These are phyloP conservation scores for Beauveria varroae DNA, from an alignment of 2,329 filamentous ascomycete genomes.

Conservation along the genomic window DNA sequence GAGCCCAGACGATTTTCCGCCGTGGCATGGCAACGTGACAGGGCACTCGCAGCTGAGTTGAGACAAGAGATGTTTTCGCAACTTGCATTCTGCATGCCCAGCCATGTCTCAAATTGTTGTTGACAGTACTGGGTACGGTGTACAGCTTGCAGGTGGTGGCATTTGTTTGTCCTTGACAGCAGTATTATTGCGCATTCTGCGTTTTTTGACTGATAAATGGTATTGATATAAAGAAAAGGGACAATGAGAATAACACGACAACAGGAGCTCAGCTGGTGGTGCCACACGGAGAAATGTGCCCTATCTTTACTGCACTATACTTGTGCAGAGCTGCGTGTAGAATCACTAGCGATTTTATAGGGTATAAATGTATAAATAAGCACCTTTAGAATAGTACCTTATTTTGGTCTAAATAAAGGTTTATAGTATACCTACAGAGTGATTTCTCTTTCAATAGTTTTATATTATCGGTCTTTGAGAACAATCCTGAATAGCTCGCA, in stretches of 20 bases:
- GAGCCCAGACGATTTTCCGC: not conserved
- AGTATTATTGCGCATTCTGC: not conserved
- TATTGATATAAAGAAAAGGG: not conserved
- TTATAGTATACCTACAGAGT: too few species aligned
- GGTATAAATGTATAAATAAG: too few species aligned
- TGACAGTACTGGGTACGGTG: too few species aligned
- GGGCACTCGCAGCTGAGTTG: not conserved
- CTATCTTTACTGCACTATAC: too few species aligned
- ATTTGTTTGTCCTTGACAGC: not conserved
- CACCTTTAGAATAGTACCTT: too few species aligned
- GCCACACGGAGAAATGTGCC: not conserved
- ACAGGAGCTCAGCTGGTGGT: not conserved
- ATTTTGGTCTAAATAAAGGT: too few species aligned
- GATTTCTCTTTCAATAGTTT: too few species aligned
- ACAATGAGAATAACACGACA: not conserved
- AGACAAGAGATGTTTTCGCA: not conserved
- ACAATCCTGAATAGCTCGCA: not conserved
- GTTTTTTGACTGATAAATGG: not conserved
- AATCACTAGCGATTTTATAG: too few species aligned
- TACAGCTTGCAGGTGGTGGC: not conserved
- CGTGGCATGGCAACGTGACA: not conserved
- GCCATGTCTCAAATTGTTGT: not conserved
- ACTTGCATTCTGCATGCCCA: not conserved
- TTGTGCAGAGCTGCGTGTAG: too few species aligned
- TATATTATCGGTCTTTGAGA: not conserved